phyloP scores from a whole-genome alignment of 495 filamentous ascomycete species.

The Neurospora sp. region DNA sequence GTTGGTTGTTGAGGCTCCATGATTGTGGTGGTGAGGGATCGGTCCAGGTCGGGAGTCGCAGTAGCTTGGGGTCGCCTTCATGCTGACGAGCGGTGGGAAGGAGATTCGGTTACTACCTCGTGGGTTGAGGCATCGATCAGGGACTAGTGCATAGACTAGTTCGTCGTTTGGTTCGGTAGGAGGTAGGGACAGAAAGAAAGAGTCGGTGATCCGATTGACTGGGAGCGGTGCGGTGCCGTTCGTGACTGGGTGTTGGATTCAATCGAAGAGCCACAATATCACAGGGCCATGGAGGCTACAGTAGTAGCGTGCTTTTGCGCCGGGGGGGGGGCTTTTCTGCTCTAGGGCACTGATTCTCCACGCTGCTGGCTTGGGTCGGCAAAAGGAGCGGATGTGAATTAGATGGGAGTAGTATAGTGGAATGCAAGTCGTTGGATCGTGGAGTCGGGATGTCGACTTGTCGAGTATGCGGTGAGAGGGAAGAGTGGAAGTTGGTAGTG shows the following conservation, averaged over 20 bases:
- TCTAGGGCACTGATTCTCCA: not conserved
- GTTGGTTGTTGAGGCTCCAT: slow-evolving; percentile 25
- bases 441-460: not conserved
- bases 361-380: not conserved
- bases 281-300: not conserved
- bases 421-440: not conserved
- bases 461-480: not conserved
- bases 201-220: slow-evolving; percentile 1
- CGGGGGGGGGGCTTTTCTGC: not conserved
- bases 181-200: not conserved
- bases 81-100: slow-evolving; percentile 15
- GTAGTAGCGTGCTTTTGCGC: not conserved
- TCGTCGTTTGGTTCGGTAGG: not conserved
- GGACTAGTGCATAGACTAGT: not conserved
- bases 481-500: not conserved
- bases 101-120: slow-evolving; percentile 1
- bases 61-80: slow-evolving; percentile 14
- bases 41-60: slow-evolving; percentile 9
- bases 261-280: not conserved
- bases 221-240: slow-evolving; percentile 1
- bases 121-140: slow-evolving; percentile 5
- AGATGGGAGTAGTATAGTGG: not conserved
- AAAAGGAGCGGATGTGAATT: not conserved
- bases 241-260: not conserved
- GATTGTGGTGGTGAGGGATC: slow-evolving; percentile 6